phyloP scores from a whole-genome alignment of 2,329 filamentous ascomycete species.

The Diaporthe humulicola region DNA sequence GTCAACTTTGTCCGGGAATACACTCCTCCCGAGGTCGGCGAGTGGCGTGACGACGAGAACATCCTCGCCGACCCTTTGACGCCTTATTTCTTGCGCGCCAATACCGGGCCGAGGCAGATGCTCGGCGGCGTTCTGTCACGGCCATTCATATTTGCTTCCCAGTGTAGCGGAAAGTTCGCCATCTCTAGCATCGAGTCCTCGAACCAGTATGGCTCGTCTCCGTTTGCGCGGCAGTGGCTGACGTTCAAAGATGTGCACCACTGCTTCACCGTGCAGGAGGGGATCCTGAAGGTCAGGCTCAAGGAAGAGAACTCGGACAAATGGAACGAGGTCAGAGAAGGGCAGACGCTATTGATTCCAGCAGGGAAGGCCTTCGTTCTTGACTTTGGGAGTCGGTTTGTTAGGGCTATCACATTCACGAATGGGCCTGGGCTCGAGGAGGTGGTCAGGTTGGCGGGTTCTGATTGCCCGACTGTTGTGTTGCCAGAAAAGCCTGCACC shows the following conservation, averaged over 20 bases:
- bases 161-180: slow-evolving; percentile 63
- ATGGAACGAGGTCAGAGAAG: slow-evolving; percentile 55
- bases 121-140: slow-evolving; percentile 60
- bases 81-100: slow-evolving; percentile 65
- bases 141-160: slow-evolving; percentile 62
- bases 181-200: slow-evolving; percentile 66
- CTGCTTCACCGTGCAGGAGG: slow-evolving; percentile 63
- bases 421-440: slow-evolving; percentile 64
- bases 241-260: slow-evolving; percentile 64
- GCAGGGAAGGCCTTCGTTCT: slow-evolving; percentile 60
- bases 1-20: slow-evolving; percentile 66
- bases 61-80: slow-evolving; percentile 52
- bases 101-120: slow-evolving; percentile 61
- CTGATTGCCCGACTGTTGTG: slow-evolving; percentile 50
- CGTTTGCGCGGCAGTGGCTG: slow-evolving; percentile 52
- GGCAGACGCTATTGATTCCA: slow-evolving; percentile 63
- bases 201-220: slow-evolving; percentile 50
- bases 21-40: slow-evolving; percentile 56
- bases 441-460: slow-evolving; percentile 55
- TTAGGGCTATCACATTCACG: slow-evolving; percentile 61
- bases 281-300: slow-evolving; percentile 57
- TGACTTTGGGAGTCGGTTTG: slow-evolving; percentile 59
- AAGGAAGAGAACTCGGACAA: slow-evolving; percentile 45
- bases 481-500: slow-evolving; percentile 52
- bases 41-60: slow-evolving; percentile 58